These are phyloP conservation scores for Halophytophthora polymorphica DNA, from an alignment of 352 stramenopile species.

Conservation along the genomic window DNA sequence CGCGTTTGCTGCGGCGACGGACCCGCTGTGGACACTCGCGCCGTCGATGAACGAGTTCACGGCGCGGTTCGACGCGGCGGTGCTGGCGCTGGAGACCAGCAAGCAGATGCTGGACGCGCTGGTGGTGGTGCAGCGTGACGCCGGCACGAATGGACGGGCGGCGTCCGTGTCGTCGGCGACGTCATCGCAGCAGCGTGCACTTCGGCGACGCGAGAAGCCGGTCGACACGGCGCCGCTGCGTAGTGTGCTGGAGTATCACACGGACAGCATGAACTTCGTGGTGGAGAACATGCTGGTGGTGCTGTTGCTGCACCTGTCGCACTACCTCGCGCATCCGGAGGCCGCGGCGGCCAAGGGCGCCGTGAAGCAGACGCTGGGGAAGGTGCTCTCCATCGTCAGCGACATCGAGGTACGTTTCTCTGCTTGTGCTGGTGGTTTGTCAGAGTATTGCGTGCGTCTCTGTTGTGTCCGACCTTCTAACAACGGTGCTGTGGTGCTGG, in stretches of 20 bases:
- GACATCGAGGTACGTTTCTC: constrained; percentile 56
- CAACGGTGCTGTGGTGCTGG: constrained; percentile 5
- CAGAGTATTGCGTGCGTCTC: neutral
- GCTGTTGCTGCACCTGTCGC: constrained; percentile 63
- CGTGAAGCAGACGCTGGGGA: constrained; percentile 58
- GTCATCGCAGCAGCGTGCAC: constrained; percentile 18
- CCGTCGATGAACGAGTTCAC: constrained; percentile 63
- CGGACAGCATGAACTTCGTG: constrained; percentile 69
- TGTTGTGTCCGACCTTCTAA: neutral
- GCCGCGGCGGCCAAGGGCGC: constrained; percentile 12
- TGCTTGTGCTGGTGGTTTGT: neutral
- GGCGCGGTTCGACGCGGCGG: constrained; percentile 44
- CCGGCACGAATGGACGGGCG: constrained; percentile 7
- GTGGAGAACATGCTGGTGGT: constrained; percentile 78
- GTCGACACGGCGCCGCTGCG: constrained; percentile 40
- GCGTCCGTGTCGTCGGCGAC: constrained; percentile 15
- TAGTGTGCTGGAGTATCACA: constrained; percentile 72
- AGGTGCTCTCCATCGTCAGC: constrained; percentile 61
- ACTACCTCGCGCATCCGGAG: constrained; percentile 49
- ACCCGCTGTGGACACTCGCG: constrained; percentile 58
- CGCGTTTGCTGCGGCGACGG: constrained; percentile 50
- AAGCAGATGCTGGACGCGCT: constrained; percentile 41
- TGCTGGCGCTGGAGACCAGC: constrained; percentile 46
- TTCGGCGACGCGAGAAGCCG: constrained; percentile 32
- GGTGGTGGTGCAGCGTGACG: constrained; percentile 15